Percentiles rank a stretch among this genome's conserved stretches.
Evolutionary conservation across 1,284 basidiomycete genomes (phyloP).

Genomic region (Heterobasidion parviporum): DNA sequence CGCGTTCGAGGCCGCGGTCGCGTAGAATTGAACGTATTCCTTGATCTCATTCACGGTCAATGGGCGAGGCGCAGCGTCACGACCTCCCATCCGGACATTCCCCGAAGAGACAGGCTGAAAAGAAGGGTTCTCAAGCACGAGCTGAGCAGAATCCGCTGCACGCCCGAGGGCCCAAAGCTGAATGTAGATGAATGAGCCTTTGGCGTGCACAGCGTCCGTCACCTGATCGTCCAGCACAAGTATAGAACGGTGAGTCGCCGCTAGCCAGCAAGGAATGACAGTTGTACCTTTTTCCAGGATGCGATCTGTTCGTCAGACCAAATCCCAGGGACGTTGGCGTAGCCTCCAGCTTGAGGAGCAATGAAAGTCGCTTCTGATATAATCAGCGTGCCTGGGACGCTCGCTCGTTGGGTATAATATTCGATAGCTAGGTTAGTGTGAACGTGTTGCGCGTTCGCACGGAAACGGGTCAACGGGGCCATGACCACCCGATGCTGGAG

Average conservation of each 20-base stretch:
- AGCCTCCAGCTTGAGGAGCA: constrained; percentile 10
- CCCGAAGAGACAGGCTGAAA: constrained; percentile 33
- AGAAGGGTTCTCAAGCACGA: constrained; percentile 19
- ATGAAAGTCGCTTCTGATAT: constrained; percentile 25
- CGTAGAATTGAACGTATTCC: constrained; percentile 15
- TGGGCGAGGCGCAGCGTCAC: constrained; percentile 16
- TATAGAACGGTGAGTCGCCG: too few species aligned
- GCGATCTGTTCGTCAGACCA: not conserved
- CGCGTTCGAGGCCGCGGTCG: constrained; percentile 14
- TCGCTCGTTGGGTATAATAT: constrained; percentile 11
- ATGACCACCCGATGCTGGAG: constrained; percentile 23
- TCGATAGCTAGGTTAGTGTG: constrained; percentile 12
- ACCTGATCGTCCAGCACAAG: constrained; percentile 10
- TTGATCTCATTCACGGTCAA: constrained; percentile 19
- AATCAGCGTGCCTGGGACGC: constrained; percentile 18
- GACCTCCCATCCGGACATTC: constrained; percentile 31
- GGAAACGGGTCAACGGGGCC: constrained; percentile 16
- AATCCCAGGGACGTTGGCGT: constrained; percentile 12
- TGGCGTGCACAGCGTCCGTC: constrained; percentile 30
- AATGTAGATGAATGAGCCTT: constrained; percentile 26
- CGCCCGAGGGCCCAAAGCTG: constrained; percentile 32
- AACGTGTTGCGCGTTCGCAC: constrained; percentile 9
- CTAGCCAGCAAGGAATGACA: not conserved
- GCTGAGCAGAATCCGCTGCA: constrained; percentile 7
- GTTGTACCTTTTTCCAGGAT: constrained; percentile 20